Base-by-base conservation (phyloP, 1,139 yeast species). In the Candida mesenterica region DNA sequence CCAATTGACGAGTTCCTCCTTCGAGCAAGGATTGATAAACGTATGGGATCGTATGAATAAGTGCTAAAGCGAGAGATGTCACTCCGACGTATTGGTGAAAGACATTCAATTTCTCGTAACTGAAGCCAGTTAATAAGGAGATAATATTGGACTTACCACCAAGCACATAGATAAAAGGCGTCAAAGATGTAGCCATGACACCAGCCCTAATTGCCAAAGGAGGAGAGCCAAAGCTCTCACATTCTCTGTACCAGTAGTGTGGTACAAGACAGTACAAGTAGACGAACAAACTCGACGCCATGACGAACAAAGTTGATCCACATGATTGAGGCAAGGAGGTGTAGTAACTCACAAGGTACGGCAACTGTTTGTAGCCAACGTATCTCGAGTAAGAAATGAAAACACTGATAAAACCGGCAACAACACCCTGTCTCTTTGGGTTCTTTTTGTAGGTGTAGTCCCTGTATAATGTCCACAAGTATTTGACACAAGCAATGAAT, bases 201-300 rank as follows among this genome's bases (percentile, higher is more conserved):
- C 82, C 82, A 1, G 80, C 62, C 35, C 82, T 55, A 1, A 75
- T 69, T 0, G 77, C 79, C 32, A 77, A 45, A 10, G 85, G 85
- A n/a, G 85, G 82, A 1, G 81, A 65, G 1, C 85, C 86, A 54
- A 79, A 78, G 0, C 76, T 77, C 4, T 56, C 34, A 51, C 86
- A 79, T 0, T 61, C 75, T 43, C 84, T 57, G 47, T 74, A 75
- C 72, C 77, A 78, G 36, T 65, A 65, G 39, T 72, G 78, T 4
- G 84, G 85, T 1, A 63, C 59, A 18, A 68, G 53, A 31, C 72
- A 56, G 49, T 68, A 72, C 36, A 76, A 66, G 9, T 69, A 49
- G 32, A 74, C 45, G 50, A 72, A 79, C n/a, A 75, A 41, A 2
- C 72, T 49, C 1, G 77, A 61, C 0, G 61, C 62, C 3, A 55